A percentile compares a stretch with the other conserved stretches of the same genome.
Conservation (phyloP, 2,329 filamentous ascomycete genomes). For the Colletotrichum sp. region DNA sequence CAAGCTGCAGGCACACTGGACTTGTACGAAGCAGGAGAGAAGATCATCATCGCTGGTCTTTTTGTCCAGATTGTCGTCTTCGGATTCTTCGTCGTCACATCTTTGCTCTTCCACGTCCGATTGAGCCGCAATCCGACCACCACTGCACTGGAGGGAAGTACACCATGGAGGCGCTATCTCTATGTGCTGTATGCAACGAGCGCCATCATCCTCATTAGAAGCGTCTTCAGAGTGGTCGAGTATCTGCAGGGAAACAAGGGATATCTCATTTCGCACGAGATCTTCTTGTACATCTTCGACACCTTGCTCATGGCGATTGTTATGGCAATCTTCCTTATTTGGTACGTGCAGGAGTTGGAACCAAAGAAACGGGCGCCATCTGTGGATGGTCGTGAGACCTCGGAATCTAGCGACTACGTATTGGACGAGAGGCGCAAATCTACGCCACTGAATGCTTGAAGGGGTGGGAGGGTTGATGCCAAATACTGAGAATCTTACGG, state of each 20-base stretch:
- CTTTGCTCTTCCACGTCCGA: slow-evolving; percentile 46
- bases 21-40: slow-evolving; percentile 37
- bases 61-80: slow-evolving; percentile 59
- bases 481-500: background rate
- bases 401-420: background rate
- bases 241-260: slow-evolving; percentile 47
- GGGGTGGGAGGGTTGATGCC: background rate
- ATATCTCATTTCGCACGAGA: slow-evolving; percentile 44
- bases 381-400: background rate
- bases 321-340: slow-evolving; percentile 30
- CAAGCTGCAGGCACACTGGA: slow-evolving; percentile 24
- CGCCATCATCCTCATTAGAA: slow-evolving; percentile 47
- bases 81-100: slow-evolving; percentile 52
- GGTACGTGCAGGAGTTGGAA: slow-evolving; percentile 12
- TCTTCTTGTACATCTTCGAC: slow-evolving; percentile 48
- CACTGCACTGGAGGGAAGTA: background rate
- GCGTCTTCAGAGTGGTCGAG: slow-evolving; percentile 51
- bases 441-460: background rate
- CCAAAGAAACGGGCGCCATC: background rate
- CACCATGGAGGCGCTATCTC: slow-evolving; percentile 34
- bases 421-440: background rate
- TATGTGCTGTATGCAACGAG: slow-evolving; percentile 34
- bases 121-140: slow-evolving; percentile 19
- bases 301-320: slow-evolving; percentile 42
- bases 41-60: slow-evolving; percentile 56